phyloP scores from a whole-genome alignment of 2,329 filamentous ascomycete genomes.

The Nemania diffusa region DNA sequence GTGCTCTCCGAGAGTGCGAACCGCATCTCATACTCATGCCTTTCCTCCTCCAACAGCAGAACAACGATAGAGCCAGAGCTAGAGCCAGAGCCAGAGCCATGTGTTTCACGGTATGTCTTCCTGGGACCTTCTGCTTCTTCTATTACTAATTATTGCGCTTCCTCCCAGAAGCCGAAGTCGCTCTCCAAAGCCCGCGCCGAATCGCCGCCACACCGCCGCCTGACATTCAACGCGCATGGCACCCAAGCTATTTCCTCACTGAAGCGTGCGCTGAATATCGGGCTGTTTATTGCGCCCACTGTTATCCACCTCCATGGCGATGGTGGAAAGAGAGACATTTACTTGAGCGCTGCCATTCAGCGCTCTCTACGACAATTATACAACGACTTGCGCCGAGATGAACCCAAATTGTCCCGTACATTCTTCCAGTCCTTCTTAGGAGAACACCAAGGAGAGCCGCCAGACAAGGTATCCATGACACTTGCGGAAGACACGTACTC shows the following conservation, averaged over 20 bases:
- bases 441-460: slow-evolving; percentile 58
- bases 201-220: slow-evolving; percentile 43
- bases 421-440: slow-evolving; percentile 62
- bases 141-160: slow-evolving; percentile 32
- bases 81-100: slow-evolving; percentile 35
- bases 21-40: slow-evolving; percentile 5
- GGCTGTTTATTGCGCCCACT: slow-evolving; percentile 47
- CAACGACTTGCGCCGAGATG: slow-evolving; percentile 54
- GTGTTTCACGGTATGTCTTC: slow-evolving; percentile 40
- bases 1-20: slow-evolving; percentile 29
- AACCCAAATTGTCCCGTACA: slow-evolving; percentile 50
- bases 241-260: slow-evolving; percentile 47
- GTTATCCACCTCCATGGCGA: slow-evolving; percentile 45
- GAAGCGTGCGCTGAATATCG: slow-evolving; percentile 48
- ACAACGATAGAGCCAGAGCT: slow-evolving; percentile 3
- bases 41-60: slow-evolving; percentile 3
- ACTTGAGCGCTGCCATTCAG: slow-evolving; percentile 61
- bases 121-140: not conserved
- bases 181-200: slow-evolving; percentile 34
- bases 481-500: slow-evolving; percentile 56
- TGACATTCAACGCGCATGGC: slow-evolving; percentile 45
- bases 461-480: slow-evolving; percentile 39
- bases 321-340: slow-evolving; percentile 47
- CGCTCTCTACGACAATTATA: slow-evolving; percentile 61
- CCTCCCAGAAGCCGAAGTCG: slow-evolving; percentile 39